These are phyloP conservation scores for Hyphopichia buzzinii DNA, from an alignment of 1,139 yeast genomes.

Conservation along the genomic window DNA sequence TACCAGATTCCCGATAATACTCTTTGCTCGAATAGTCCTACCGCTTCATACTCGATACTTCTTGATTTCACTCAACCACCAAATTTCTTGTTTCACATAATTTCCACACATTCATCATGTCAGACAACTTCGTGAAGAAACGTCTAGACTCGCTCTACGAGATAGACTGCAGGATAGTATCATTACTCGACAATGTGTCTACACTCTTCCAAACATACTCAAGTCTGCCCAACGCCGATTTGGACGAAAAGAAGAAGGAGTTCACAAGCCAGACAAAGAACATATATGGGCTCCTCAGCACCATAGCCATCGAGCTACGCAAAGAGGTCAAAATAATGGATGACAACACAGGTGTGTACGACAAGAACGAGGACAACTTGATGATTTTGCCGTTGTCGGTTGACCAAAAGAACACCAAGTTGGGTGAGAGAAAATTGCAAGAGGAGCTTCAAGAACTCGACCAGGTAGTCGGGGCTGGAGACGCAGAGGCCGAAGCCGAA, in stretches of 20 bases:
- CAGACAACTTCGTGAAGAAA: constrained; percentile 34
- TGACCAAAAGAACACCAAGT: constrained; percentile 59
- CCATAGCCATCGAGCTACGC: constrained; percentile 47
- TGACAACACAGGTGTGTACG: constrained; percentile 51
- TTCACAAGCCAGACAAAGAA: constrained; percentile 29
- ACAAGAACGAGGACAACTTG: constrained; percentile 42
- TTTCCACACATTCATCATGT: no score
- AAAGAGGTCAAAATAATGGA: constrained; percentile 59
- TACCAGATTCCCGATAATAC: no score
- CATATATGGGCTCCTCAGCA: constrained; percentile 34
- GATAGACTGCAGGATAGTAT: constrained; percentile 44
- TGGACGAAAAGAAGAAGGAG: constrained; percentile 17
- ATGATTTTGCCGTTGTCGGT: constrained; percentile 60
- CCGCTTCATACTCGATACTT: no score
- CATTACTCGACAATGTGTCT: constrained; percentile 40
- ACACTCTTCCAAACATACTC: constrained; percentile 41
- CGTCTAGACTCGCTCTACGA: constrained; percentile 44
- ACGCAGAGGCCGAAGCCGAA: constrained; percentile 2
- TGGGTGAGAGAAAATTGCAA: constrained; percentile 50
- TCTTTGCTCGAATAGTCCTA: no score
- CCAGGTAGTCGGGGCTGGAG: constrained; percentile 13
- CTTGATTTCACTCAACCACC: no score
- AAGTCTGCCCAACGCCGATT: constrained; percentile 13
- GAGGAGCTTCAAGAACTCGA: constrained; percentile 32
- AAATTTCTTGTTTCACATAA: no score